Evolutionary conservation across 495 filamentous ascomycete species (phyloP), one percentile per base, ranked within the genome.

Genomic region (Annulohypoxylon bovei): DNA sequence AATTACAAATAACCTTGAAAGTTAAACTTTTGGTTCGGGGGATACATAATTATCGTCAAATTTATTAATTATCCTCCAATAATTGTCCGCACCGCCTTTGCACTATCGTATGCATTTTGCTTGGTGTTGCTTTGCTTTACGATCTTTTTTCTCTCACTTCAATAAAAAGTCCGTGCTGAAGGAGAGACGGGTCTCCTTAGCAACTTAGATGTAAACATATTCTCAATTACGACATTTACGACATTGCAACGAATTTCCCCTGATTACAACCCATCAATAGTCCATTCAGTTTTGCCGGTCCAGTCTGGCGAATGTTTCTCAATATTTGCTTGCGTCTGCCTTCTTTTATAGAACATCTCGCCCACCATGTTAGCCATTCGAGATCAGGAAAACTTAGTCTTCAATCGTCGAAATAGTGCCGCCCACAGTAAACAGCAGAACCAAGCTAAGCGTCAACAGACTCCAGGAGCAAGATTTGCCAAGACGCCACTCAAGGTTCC

Each of bases 361-460:
- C 18, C 28, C 27, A 77, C 75, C 25, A 94, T 97, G 91, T 81
- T 98, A 77, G 91, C 94, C 23, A 86, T 90, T 69, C 78, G 87
- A 71, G 92, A 97, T 81, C 94, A 98, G 80, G 95, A 99, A 80
- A 99, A 99, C 79, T 82, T 93, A 72, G 87, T 84, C 25, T 90
- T 93, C 70, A 80, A 76, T 49, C 92, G 91, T 67, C 93, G 95
- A 75, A 88, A 90, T 54, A 88, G 83, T 23, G 90, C 92, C n/a
- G 88, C 91, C 14, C 82, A 88, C 9, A 97, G 97, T 78, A 90
- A 93, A 32, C 86, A 95, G 73, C 88, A 93, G 69, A 65, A 70
- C 32, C 66, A 68, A 62, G 83, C 84, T 63, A 73, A 80, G 14
- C 88, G 86, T 72, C 83, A 87, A 60, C 75, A 85, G 81, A 94